phyloP scores from a whole-genome alignment of 2,329 filamentous ascomycete species.

The Hypoxylon sp. region DNA sequence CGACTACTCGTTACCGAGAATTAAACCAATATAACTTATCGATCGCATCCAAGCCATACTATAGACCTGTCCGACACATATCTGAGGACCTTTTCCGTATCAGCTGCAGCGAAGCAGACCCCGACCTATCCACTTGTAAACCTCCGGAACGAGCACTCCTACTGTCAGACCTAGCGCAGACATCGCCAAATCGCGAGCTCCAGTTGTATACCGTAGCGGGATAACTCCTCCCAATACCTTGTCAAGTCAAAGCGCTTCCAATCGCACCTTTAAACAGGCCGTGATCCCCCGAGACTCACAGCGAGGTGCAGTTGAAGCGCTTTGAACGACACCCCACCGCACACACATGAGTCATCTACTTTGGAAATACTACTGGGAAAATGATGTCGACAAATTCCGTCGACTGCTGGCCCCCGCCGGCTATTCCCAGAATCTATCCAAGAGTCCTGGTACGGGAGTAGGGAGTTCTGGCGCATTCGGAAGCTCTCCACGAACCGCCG shows the following conservation, averaged over 20 bases:
- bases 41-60: constrained; percentile 14
- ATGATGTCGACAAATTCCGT: constrained; percentile 96
- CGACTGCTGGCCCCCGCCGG: constrained; percentile 83
- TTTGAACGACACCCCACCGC: constrained; percentile 58
- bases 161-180: constrained; percentile 18
- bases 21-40: constrained; percentile 18
- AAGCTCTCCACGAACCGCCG: constrained; percentile 65
- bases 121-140: constrained; percentile 6
- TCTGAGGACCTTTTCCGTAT: constrained; percentile 1
- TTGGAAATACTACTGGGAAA: constrained; percentile 97
- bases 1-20: constrained; percentile 11
- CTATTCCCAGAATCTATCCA: constrained; percentile 67
- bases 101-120: constrained; percentile 8
- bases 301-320: constrained; percentile 82
- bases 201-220: constrained; percentile 13
- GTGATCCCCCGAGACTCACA: constrained; percentile 86
- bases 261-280: constrained; percentile 89
- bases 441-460: constrained; percentile 62
- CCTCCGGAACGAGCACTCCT: constrained; percentile 6
- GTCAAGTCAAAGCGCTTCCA: constrained; percentile 56
- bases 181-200: constrained; percentile 7
- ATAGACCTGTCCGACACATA: constrained; percentile 4
- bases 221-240: constrained; percentile 31
- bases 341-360: constrained; percentile 94
- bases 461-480: constrained; percentile 60